Conservation (phyloP, 768 basidiomycete species). For the Nidularia sp. region DNA sequence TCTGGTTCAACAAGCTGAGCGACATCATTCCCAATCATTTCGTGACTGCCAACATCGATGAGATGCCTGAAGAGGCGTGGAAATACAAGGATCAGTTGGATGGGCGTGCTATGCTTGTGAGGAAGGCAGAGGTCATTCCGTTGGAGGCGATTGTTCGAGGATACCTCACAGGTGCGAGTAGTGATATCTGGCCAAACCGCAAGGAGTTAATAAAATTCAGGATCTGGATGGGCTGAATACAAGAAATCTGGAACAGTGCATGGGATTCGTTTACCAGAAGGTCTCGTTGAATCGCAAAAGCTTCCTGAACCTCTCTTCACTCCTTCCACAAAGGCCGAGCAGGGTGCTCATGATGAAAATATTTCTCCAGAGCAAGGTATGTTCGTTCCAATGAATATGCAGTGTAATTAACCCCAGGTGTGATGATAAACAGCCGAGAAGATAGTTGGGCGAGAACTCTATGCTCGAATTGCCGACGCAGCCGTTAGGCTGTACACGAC, state of each 20-base stretch:
- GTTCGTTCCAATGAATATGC: constrained; percentile 1
- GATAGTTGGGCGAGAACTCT: constrained; percentile 66
- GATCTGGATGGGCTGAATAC: constrained; percentile 96
- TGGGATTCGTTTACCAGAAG: constrained; percentile 70
- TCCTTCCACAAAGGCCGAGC: constrained; percentile 94
- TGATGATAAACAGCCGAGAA: constrained; percentile 44
- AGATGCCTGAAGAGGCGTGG: constrained; percentile 79
- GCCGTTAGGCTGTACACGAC: constrained; percentile 67
- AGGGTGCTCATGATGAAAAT: constrained; percentile 94
- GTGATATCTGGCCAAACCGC: not conserved
- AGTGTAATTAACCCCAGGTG: too few relatives aligned
- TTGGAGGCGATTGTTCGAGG: constrained; percentile 96
- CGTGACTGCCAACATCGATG: constrained; percentile 67
- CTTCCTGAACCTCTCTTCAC: constrained; percentile 86
- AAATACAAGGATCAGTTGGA: constrained; percentile 74
- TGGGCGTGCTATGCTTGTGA: constrained; percentile 88
- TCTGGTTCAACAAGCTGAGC: constrained; percentile 88
- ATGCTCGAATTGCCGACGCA: constrained; percentile 49
- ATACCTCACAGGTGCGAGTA: constrained; percentile 79
- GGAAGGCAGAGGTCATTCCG: constrained; percentile 82
- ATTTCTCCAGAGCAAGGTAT: constrained; percentile 79
- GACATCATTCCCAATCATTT: constrained; percentile 88
- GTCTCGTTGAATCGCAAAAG: constrained; percentile 81
- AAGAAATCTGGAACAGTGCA: constrained; percentile 85
- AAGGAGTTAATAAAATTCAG: constrained; percentile 32